Conservation (phyloP, 176 grass and related monocot genomes). For the Echinochloa phyllopogon region DNA sequence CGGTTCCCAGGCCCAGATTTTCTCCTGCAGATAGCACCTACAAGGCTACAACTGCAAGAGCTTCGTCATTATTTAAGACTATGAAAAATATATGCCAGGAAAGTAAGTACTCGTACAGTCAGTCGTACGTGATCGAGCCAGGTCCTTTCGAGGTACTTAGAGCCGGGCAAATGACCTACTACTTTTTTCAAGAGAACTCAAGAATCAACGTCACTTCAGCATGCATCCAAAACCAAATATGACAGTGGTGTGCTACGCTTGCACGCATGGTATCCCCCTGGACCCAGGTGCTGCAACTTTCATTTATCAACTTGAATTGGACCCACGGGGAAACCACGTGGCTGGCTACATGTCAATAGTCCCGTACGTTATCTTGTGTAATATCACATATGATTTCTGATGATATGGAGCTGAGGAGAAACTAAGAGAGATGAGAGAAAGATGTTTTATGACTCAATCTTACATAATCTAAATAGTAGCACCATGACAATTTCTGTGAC, state of each 20-base stretch:
- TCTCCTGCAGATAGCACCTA: slow-evolving; percentile 1
- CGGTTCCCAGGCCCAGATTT: background rate
- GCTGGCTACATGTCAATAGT: background rate
- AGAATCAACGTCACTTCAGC: background rate
- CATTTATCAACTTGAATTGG: background rate
- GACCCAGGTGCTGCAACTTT: background rate
- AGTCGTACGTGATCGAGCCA: slow-evolving; percentile 2
- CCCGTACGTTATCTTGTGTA: background rate
- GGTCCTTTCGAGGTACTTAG: slow-evolving; percentile 40
- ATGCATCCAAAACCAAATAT: background rate
- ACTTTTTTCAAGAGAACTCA: background rate
- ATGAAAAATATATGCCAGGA: background rate
- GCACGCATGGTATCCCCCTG: slow-evolving; percentile 25
- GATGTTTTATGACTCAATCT: background rate
- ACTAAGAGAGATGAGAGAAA: background rate
- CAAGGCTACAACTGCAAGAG: background rate
- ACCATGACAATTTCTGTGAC: too few relatives aligned
- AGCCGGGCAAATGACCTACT: background rate
- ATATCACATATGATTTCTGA: background rate
- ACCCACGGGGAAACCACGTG: background rate
- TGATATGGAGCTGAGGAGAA: background rate
- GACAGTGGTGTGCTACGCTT: slow-evolving; percentile 27
- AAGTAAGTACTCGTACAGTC: background rate
- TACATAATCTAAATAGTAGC: background rate
- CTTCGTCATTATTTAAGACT: background rate